Evolutionary conservation across 169 alveolate genomes (phyloP).

Genomic region (Plasmodium blacklocki): DNA sequence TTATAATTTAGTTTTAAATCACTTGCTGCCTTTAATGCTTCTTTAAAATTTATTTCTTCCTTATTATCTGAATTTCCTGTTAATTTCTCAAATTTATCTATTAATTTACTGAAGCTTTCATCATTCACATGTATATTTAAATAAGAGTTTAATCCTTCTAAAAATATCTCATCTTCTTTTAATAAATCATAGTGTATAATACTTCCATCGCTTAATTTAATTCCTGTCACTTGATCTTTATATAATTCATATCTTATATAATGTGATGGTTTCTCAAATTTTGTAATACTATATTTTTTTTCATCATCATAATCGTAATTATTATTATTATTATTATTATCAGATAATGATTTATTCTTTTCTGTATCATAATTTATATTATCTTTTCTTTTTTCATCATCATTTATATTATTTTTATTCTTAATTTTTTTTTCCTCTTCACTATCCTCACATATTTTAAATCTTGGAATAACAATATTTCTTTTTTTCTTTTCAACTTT

Average conservation of each 20-base stretch:
- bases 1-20: constrained; percentile 41
- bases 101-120: constrained; percentile 79
- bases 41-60: constrained; percentile 77
- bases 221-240: constrained; percentile 87
- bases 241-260: constrained; percentile 88
- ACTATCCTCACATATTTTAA: constrained; percentile 67
- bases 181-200: constrained; percentile 86
- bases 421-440: background rate
- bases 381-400: background rate
- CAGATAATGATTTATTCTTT: too few species aligned
- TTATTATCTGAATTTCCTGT: constrained; percentile 74
- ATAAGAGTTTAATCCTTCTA: constrained; percentile 79
- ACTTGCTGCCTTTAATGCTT: constrained; percentile 77
- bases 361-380: too few species aligned
- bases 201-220: constrained; percentile 82
- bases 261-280: constrained; percentile 82
- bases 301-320: too few species aligned
- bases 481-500: constrained; percentile 53
- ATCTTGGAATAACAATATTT: constrained; percentile 68
- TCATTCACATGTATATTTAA: constrained; percentile 47
- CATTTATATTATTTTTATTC: background rate
- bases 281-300: constrained; percentile 39
- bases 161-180: constrained; percentile 83
- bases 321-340: too few species aligned
- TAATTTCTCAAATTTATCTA: constrained; percentile 84